Evolutionary conservation across 352 stramenopile genomes (phyloP), one percentile per base, ranked within the genome.

Genomic region (Thalassiosira livingstoniorum): DNA sequence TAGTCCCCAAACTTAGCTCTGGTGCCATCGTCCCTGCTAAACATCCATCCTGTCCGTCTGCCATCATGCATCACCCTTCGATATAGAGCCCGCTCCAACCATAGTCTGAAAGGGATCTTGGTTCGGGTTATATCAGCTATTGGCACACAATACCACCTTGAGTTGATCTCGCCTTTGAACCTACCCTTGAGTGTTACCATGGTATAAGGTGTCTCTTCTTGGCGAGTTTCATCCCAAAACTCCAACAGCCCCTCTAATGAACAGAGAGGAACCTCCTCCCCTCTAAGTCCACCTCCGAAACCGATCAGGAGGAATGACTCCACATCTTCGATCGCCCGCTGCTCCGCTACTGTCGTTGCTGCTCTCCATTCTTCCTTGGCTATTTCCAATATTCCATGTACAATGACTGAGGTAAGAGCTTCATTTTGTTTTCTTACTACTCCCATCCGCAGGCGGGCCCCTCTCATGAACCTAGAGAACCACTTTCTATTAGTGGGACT

Each of bases 131-230:
- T 15, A 29, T 75, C 51, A 1, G 45, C 37, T 32, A 80, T 66
- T 27, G 72, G 72, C 4, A 80, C 61, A 51, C 62, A 74, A 35
- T 80, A 62, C 72, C 72, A 80, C 10, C 72, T 23, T 23, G 57
- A n/a, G 18, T 57, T 43, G 4, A 35, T 73, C 29, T 80, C 72
- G 1, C 72, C 72, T 51, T 74, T 80, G 63, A 80, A 80, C 5
- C 51, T 37, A 7, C 72, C 61, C 18, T 65, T 35, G 35, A 80
- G 37, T 10, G 72, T 74, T 4, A 80, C 35, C 61, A 80, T 67
- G 11, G 65, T 73, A 21, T 80, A 58, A 18, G 61, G 51, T n/a
- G 13, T 37, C 10, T 43, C 34, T 34, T 57, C 31, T 15, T 10
- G 4, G 21, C 11, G 43, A 4, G 72, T 74, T 23, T 74, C 61